phyloP scores from a whole-genome alignment of 2,329 filamentous ascomycete genomes.

The Paracoccidioides brasiliensis region DNA sequence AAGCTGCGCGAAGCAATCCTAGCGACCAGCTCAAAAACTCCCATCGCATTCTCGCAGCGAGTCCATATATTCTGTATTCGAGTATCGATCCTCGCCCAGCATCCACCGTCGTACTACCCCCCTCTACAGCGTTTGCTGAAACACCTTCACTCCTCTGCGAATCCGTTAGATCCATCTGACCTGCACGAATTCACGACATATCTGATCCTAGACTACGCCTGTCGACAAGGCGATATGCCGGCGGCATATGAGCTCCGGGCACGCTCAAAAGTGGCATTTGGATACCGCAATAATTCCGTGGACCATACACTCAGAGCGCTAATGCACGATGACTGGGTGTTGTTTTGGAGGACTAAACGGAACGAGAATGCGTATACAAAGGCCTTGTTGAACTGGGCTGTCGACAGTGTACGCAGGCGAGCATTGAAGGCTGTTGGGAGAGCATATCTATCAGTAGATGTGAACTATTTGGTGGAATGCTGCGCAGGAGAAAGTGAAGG shows the following conservation, averaged over 20 bases:
- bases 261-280: conserved; percentile 36
- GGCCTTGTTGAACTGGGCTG: conserved; percentile 69
- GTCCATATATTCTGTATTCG: conserved; percentile 88
- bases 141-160: conserved; percentile 49
- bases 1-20: conserved; percentile 87
- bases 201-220: conserved; percentile 75
- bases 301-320: conserved; percentile 57
- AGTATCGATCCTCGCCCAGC: conserved; percentile 63
- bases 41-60: conserved; percentile 71
- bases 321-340: conserved; percentile 67
- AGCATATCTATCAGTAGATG: conserved; percentile 62
- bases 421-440: conserved; percentile 76
- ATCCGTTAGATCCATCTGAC: conserved; percentile 58
- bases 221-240: conserved; percentile 60
- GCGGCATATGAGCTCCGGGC: conserved; percentile 58
- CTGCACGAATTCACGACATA: conserved; percentile 69
- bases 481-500: conserved; percentile 27
- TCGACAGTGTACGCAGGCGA: conserved; percentile 58
- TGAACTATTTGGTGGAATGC: conserved; percentile 54
- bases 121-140: conserved; percentile 69
- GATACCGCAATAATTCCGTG: conserved; percentile 53
- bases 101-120: conserved; percentile 81
- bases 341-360: conserved; percentile 58
- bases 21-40: conserved; percentile 52
- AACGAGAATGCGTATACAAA: conserved; percentile 69